Percentiles rank a stretch among this genome's conserved stretches.
Evolutionary conservation across 495 filamentous ascomycete species (phyloP).

Genomic region (Parathielavia hyrcaniae): DNA sequence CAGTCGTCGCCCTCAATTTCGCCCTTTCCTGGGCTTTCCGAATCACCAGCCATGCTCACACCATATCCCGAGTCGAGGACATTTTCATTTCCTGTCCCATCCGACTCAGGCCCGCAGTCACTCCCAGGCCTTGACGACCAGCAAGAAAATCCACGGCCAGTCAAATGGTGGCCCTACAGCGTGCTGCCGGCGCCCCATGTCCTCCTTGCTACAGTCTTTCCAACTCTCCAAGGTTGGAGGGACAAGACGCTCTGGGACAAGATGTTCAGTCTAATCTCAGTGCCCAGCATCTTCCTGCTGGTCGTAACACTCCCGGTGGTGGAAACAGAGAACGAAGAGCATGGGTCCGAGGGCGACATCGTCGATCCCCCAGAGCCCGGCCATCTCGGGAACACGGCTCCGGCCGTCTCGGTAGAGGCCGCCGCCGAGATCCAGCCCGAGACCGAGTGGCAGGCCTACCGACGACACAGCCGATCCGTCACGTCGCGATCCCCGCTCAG

Average conservation of each 20-base stretch:
- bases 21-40: slow-evolving; percentile 39
- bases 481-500: slow-evolving; percentile 14
- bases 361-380: slow-evolving; percentile 24
- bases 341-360: slow-evolving; percentile 41
- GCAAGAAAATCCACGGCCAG: slow-evolving; percentile 38
- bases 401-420: slow-evolving; percentile 31
- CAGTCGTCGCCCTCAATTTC: slow-evolving; percentile 40
- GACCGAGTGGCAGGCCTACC: slow-evolving; percentile 50
- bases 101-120: slow-evolving; percentile 24
- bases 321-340: slow-evolving; percentile 51
- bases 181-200: slow-evolving; percentile 62
- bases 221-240: slow-evolving; percentile 73
- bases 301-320: slow-evolving; percentile 91
- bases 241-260: slow-evolving; percentile 74
- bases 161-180: slow-evolving; percentile 69
- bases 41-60: slow-evolving; percentile 40
- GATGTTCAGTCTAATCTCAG: slow-evolving; percentile 67
- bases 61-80: slow-evolving; percentile 38
- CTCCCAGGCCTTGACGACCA: slow-evolving; percentile 40
- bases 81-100: slow-evolving; percentile 28
- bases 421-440: slow-evolving; percentile 30
- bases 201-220: slow-evolving; percentile 74
- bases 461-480: slow-evolving; percentile 39
- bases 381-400: slow-evolving; percentile 21
- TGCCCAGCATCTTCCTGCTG: slow-evolving; percentile 83